Evolutionary conservation across 352 stramenopile genomes (phyloP), one percentile per base, ranked within the genome.

Genomic region (Globisporangium recalcitrans): DNA sequence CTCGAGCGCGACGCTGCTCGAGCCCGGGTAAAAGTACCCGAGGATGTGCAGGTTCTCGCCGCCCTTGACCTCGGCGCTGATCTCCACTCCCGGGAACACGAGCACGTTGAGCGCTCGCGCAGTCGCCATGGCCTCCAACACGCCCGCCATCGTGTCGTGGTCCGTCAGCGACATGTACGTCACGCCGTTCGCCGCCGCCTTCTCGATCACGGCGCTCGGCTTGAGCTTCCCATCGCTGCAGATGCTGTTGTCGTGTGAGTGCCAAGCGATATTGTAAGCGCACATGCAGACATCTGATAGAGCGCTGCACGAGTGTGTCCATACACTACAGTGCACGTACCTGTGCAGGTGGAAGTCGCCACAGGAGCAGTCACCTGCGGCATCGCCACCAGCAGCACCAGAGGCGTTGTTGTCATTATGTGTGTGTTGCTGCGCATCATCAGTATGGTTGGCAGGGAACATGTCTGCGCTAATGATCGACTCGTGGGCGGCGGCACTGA

Each of bases 321-420:
- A 38, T 14, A 10, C 9, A 36, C 9, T 19, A 40, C 29, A 67
- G 40, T 16, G 40, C 42, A 53, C 62, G 47, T 32, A 91, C 85
- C 85, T 94, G 75, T 95, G 85, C 69, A 95, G 58, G 67, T 95
- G 85, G 59, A 95, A 95, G 62, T 95, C 85, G 3, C 80, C 85
- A 34, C 75, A 71, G 34, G 79, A 70, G 48, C 59, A 61, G 65
- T 74, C 76, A 73, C 78, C 83, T 93, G 72, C 66, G 75, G 73
- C 65, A 79, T 60, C 65, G 82, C 60, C 71, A 73, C 32, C 60
- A 36, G 73, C 65, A 79, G 56, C 65, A 83, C 56, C 71, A 71
- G 27, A 62, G 64, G 34, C 34, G 34, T 42, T 32, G 62, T 67
- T 60, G 68, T 73, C 65, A 75, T 51, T 70, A 53, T 11, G 53